A percentile compares a stretch with the other conserved stretches of the same genome.
These are phyloP conservation scores for Auricularia auricula-judae DNA, from an alignment of 768 basidiomycete genomes.

Conservation along the genomic window DNA sequence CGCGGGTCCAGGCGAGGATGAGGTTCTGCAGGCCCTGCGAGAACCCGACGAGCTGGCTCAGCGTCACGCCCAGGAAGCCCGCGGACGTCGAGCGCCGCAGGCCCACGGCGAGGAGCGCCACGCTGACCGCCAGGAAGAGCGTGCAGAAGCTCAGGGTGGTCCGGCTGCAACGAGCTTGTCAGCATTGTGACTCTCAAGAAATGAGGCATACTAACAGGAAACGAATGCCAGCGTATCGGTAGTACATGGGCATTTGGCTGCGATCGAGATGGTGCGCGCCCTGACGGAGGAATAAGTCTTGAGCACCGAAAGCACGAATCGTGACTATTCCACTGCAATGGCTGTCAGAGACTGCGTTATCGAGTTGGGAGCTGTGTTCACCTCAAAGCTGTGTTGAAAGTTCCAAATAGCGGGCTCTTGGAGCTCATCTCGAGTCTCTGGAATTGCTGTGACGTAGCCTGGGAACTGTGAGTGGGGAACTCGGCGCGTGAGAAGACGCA, in stretches of 20 bases:
- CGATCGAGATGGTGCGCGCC: constrained; percentile 2
- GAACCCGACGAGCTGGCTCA: constrained; percentile 2
- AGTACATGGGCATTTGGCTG: constrained; percentile 5
- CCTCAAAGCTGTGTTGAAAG: constrained; percentile 3
- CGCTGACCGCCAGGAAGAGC: neutral
- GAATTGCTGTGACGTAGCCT: constrained; percentile 1
- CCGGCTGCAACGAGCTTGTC: neutral
- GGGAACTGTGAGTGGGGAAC: neutral
- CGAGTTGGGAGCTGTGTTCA: neutral
- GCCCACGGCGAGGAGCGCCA: constrained; percentile 3
- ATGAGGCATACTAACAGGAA: constrained; percentile 4
- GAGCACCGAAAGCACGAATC: constrained; percentile 3
- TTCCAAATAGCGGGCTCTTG: constrained; percentile 4
- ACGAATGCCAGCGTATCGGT: constrained; percentile 5
- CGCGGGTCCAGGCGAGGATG: constrained; percentile 1
- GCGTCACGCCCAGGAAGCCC: constrained; percentile 2
- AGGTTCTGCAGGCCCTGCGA: constrained; percentile 1
- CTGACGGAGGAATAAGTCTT: constrained; percentile 2
- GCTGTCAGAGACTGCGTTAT: neutral
- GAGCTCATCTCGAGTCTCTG: constrained; percentile 5
- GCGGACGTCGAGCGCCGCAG: neutral
- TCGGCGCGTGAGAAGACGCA: neutral
- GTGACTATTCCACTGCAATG: neutral
- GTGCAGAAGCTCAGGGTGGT: constrained; percentile 3
- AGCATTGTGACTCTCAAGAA: neutral